Base-by-base conservation (phyloP, 345 rosid genomes). In the Gossypium bickii region DNA sequence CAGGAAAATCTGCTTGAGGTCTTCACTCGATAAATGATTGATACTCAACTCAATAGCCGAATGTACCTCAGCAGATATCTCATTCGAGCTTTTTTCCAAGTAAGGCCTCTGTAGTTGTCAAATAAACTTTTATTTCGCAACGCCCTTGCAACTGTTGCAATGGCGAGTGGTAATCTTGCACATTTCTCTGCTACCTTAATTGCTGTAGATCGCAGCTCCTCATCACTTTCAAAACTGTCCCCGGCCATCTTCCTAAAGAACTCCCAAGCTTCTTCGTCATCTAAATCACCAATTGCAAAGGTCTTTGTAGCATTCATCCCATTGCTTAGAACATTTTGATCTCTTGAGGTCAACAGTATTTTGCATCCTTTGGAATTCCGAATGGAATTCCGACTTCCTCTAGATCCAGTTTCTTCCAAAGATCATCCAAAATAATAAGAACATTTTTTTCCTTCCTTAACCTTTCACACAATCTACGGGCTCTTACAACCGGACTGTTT, bases 141-240 rank as follows among this genome's bases (percentile, higher is more conserved):
- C 3, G 70, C 70, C 49, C 27, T 45, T 6, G 70, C 70, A 44
- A 44, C 70, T 0, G 74, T 53, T 4, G 41, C 67, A 48, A 84
- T 43, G 9, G 73, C 25, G 3, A 82, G 4, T 0, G 87, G 85
- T 69, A 84, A 34, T 4, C 85, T 80, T 17, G 22, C 71, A 67
- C 56, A 47, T 48, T 15, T 47, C 3, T 67, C 13, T 2, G 56
- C 56, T 2, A 67, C 71, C 17, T 47, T 20, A 47, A 2, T 75
- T 52, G 79, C 85, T 0, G 55, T 9, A 45, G 71, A 0, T 2
- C 0, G 69, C 49, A 81, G 24, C 7, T 34, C 45, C 3, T 27
- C 45, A 17, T 11, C 1, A 9, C 60, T 56, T 27, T 69, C 25
- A 57, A 29, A 10, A 34, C 0, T 1, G 3, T 67, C 71, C 16